These are phyloP conservation scores for Didymella lethalis DNA, from an alignment of 2,329 filamentous ascomycete species.

Conservation along the genomic window DNA sequence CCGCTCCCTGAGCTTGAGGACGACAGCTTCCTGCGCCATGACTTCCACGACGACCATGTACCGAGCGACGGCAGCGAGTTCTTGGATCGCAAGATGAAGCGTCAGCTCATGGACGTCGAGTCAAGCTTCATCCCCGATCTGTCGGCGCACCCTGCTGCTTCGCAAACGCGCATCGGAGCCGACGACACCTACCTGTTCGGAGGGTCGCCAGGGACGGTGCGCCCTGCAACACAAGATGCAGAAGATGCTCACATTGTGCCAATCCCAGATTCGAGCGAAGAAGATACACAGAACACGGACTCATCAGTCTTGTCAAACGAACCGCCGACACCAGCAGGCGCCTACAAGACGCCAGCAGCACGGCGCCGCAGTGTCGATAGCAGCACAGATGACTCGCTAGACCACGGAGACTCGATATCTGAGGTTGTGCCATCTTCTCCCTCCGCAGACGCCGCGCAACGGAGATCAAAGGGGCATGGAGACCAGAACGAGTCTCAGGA, in stretches of 20 bases:
- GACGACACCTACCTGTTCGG: conserved; percentile 59
- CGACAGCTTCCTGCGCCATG: conserved; percentile 50
- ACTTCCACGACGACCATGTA: conserved; percentile 37
- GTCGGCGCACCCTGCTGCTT: conserved; percentile 45
- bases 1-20: conserved; percentile 52
- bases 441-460: conserved; percentile 52
- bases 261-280: conserved; percentile 18
- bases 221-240: conserved; percentile 26
- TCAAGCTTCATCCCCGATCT: conserved; percentile 69
- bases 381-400: conserved; percentile 36
- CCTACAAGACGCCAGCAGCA: conserved; percentile 53
- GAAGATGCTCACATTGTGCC: conserved; percentile 13
- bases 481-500: conserved; percentile 3
- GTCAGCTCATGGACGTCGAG: conserved; percentile 67
- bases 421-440: conserved; percentile 54
- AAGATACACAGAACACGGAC: conserved; percentile 29
- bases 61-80: conserved; percentile 54
- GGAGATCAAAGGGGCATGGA: conserved; percentile 23
- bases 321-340: conserved; percentile 51
- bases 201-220: conserved; percentile 46
- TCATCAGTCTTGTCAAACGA: conserved; percentile 44
- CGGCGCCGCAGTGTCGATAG: conserved; percentile 34
- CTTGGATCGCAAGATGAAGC: conserved; percentile 66
- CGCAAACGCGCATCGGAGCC: conserved; percentile 42
- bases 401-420: conserved; percentile 39